Percentiles rank a stretch among this genome's conserved stretches.
phyloP scores from a whole-genome alignment of 2,329 filamentous ascomycete species.

The Sclerotinia spermophila region DNA sequence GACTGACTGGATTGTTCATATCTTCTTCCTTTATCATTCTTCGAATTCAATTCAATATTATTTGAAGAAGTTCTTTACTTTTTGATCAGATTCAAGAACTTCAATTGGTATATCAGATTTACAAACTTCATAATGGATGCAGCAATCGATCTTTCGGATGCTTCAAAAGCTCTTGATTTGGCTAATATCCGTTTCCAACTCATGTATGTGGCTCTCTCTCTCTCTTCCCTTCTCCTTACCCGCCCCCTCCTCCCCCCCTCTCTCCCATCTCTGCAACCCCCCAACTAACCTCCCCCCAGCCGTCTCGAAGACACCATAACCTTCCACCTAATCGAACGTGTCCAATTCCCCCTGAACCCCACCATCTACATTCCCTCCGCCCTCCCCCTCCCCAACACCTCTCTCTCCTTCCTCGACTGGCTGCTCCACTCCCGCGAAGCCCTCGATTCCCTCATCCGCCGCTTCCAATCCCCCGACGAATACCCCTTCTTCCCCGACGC shows the following conservation, averaged over 20 bases:
- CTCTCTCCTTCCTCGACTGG: constrained; percentile 89
- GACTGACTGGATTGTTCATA: not conserved
- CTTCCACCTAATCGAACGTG: constrained; percentile 93
- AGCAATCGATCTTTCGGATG: constrained; percentile 82
- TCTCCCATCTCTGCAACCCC: not conserved
- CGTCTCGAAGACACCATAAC: constrained; percentile 97
- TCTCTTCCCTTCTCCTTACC: not conserved
- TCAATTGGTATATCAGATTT: not conserved
- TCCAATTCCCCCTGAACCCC: constrained; percentile 91
- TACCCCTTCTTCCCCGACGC: constrained; percentile 92
- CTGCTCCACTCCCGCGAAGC: constrained; percentile 86
- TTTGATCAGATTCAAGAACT: not conserved
- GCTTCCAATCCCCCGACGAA: constrained; percentile 94
- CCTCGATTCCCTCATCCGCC: constrained; percentile 86
- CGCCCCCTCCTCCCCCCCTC: too few species aligned
- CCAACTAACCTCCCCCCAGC: constrained; percentile 46
- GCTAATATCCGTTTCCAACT: constrained; percentile 89
- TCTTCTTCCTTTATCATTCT: not conserved
- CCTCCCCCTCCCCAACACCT: constrained; percentile 69
- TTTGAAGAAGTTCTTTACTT: too few species aligned
- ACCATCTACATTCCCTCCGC: constrained; percentile 81
- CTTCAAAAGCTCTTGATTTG: constrained; percentile 81
- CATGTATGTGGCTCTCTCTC: constrained; percentile 53
- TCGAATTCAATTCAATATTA: not conserved
- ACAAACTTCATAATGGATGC: constrained; percentile 66